Evolutionary conservation across 805 yeast species (phyloP).

Genomic region (Pichia nakasei): DNA sequence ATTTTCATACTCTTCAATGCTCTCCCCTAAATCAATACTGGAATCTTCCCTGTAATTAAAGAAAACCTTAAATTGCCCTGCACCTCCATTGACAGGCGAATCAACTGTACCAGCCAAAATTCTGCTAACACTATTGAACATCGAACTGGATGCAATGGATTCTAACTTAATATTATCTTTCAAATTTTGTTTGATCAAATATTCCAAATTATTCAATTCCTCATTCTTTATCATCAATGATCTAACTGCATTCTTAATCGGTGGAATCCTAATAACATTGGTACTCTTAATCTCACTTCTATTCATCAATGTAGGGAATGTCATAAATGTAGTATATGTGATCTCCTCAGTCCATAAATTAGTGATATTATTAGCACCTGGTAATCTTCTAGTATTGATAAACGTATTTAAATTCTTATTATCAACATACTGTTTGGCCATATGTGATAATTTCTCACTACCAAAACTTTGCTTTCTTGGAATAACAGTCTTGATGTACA

Average conservation of each 20-base stretch:
- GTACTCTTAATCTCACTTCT: constrained; percentile 58
- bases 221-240: constrained; percentile 58
- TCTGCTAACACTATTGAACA: constrained; percentile 59
- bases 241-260: constrained; percentile 72
- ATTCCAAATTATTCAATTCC: constrained; percentile 63
- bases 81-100: constrained; percentile 90
- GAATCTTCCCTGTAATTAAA: constrained; percentile 24
- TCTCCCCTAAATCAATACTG: constrained; percentile 11
- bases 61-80: constrained; percentile 71
- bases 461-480: constrained; percentile 45
- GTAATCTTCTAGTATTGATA: constrained; percentile 59
- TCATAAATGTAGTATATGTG: constrained; percentile 60
- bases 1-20: constrained; percentile 18
- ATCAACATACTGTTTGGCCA: constrained; percentile 66
- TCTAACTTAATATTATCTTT: constrained; percentile 28
- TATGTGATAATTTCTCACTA: constrained; percentile 38
- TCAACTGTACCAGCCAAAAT: constrained; percentile 79
- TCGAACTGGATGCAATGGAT: constrained; percentile 24
- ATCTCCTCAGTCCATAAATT: constrained; percentile 88
- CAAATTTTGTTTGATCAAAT: constrained; percentile 36
- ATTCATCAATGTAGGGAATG: constrained; percentile 86
- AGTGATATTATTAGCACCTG: constrained; percentile 61
- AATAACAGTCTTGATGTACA: constrained; percentile 63
- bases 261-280: constrained; percentile 54
- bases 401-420: constrained; percentile 66